Percentiles rank a stretch among this genome's conserved stretches.
phyloP scores from a whole-genome alignment of 371 early-diverging fungal species.

The Mortierella sp. region DNA sequence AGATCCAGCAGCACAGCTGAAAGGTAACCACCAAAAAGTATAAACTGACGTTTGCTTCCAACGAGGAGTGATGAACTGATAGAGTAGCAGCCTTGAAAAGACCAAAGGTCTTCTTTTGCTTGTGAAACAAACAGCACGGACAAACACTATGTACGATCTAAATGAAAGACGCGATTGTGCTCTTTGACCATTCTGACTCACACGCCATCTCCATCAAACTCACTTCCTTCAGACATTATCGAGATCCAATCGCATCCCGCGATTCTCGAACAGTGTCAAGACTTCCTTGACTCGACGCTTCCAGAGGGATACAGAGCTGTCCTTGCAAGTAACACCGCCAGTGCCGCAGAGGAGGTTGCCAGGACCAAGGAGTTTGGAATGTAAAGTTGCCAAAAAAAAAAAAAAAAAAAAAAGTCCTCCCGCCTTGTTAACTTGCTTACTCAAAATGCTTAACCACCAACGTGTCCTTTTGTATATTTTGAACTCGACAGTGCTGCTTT shows the following conservation, averaged over 20 bases:
- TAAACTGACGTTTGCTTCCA: background rate
- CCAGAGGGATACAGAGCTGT: slow-evolving; percentile 46
- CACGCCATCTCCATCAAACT: too few species aligned
- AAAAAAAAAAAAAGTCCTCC: background rate
- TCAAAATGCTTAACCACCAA: too few species aligned
- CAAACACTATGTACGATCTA: too few species aligned
- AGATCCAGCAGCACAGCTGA: slow-evolving; percentile 19
- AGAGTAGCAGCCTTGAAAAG: too few species aligned
- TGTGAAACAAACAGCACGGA: too few species aligned
- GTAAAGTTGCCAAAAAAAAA: slow-evolving; percentile 8
- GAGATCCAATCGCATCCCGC: slow-evolving; percentile 52
- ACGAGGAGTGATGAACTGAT: too few species aligned
- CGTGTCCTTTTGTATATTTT: too few species aligned
- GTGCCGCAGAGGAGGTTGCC: slow-evolving; percentile 43
- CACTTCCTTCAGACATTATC: slow-evolving; percentile 19
- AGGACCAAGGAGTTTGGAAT: slow-evolving; percentile 30
- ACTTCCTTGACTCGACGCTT: slow-evolving; percentile 36
- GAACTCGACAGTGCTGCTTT: slow-evolving; percentile 29
- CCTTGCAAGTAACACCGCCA: slow-evolving; percentile 46
- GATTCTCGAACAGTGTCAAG: slow-evolving; percentile 47
- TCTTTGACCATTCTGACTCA: too few species aligned
- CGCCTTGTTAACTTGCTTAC: too few species aligned
- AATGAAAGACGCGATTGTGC: too few species aligned
- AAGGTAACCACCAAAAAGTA: slow-evolving; percentile 25
- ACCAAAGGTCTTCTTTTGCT: too few species aligned